These are phyloP conservation scores for Russula virescens DNA, from an alignment of 768 basidiomycete species.

Conservation along the genomic window DNA sequence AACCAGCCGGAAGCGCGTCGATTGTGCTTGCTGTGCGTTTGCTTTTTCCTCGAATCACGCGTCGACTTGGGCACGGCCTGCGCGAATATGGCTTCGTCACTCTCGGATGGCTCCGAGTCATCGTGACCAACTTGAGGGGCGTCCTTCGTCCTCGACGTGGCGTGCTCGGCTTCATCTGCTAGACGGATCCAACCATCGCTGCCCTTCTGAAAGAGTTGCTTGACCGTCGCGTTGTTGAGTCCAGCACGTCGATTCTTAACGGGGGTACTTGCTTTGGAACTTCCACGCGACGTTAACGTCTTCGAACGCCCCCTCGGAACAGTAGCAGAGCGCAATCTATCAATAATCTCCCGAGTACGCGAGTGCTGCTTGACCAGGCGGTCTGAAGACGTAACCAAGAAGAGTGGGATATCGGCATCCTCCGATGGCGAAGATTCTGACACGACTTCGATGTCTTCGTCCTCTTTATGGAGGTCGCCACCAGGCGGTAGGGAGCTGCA, in stretches of 20 bases:
- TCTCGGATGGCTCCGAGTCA: slow-evolving; percentile 20
- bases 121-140: background rate
- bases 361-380: slow-evolving; percentile 41
- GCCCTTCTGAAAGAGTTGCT: slow-evolving; percentile 23
- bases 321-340: slow-evolving; percentile 42
- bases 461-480: slow-evolving; percentile 46
- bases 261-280: background rate
- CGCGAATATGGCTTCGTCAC: slow-evolving; percentile 7
- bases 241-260: slow-evolving; percentile 9
- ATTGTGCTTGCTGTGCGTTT: slow-evolving; percentile 3
- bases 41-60: slow-evolving; percentile 17
- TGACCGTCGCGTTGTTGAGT: slow-evolving; percentile 17
- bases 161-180: slow-evolving; percentile 10
- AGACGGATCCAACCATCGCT: slow-evolving; percentile 25
- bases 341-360: slow-evolving; percentile 55
- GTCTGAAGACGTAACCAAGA: slow-evolving; percentile 32
- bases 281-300: slow-evolving; percentile 1
- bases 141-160: background rate
- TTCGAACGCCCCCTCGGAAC: slow-evolving; percentile 25
- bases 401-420: slow-evolving; percentile 30
- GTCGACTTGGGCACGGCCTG: background rate
- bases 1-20: slow-evolving; percentile 6
- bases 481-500: slow-evolving; percentile 33
- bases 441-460: slow-evolving; percentile 44
- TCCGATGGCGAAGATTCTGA: slow-evolving; percentile 29